phyloP scores from a whole-genome alignment of 1,139 yeast species.

The Yamadazyma diddensiae region DNA sequence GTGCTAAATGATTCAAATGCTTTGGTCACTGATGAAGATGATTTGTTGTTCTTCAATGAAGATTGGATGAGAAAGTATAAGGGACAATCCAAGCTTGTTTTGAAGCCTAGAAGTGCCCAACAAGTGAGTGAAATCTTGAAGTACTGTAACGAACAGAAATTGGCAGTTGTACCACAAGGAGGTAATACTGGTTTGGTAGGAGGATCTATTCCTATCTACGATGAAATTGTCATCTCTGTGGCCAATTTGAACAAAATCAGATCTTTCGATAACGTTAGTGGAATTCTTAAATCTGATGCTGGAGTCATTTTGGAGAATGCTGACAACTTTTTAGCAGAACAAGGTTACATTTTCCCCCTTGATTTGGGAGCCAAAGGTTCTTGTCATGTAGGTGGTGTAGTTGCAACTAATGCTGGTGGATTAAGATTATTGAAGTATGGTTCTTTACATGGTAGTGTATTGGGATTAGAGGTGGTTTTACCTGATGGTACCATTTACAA shows the following conservation, averaged over 20 bases:
- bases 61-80: conserved; percentile 96
- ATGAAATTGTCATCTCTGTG: conserved; percentile 76
- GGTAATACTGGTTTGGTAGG: conserved; percentile 98
- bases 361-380: conserved; percentile 98
- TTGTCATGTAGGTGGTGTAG: conserved; percentile 94
- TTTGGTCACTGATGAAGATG: conserved; percentile 55
- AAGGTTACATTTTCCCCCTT: conserved; percentile 87
- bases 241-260: conserved; percentile 74
- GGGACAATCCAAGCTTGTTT: conserved; percentile 79
- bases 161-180: conserved; percentile 96
- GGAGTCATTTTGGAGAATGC: conserved; percentile 89
- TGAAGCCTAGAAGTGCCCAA: conserved; percentile 80
- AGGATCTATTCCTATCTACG: conserved; percentile 91
- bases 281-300: conserved; percentile 85
- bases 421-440: conserved; percentile 85
- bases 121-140: conserved; percentile 76
- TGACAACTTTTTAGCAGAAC: conserved; percentile 72
- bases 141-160: conserved; percentile 72
- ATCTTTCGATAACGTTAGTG: conserved; percentile 77
- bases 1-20: conserved; percentile 49
- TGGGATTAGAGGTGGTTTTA: conserved; percentile 88
- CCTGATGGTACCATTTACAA: conserved; percentile 84
- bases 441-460: conserved; percentile 85
- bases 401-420: conserved; percentile 97
- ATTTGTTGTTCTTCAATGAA: conserved; percentile 72